A percentile compares a stretch with the other conserved stretches of the same genome.
These are phyloP conservation scores for Jacaranda copaia DNA, from an alignment of 257 asterid species.

Conservation along the genomic window DNA sequence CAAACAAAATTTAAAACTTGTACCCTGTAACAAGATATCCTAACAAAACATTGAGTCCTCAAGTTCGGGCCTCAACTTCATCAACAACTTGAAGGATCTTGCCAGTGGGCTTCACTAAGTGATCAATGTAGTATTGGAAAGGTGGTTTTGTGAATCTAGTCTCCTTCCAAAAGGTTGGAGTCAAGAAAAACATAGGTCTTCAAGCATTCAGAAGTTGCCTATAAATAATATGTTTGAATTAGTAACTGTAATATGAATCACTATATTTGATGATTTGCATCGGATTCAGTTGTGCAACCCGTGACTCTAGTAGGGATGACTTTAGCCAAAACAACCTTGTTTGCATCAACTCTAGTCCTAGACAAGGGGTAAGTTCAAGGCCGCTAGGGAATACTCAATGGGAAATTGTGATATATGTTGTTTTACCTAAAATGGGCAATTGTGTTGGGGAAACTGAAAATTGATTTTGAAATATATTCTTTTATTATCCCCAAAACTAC, in stretches of 20 bases:
- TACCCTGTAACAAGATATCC: conserved; percentile 2
- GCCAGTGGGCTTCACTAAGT: conserved; percentile 56
- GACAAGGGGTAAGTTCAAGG: too few relatives aligned
- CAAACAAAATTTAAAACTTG: conserved; percentile 23
- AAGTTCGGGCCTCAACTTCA: conserved; percentile 40
- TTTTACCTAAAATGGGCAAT: too few relatives aligned
- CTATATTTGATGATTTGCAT: neutral
- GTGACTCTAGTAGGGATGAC: too few relatives aligned
- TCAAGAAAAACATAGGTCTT: conserved; percentile 77
- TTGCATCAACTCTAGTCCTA: too few relatives aligned
- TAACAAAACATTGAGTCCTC: conserved; percentile 8
- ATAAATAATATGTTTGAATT: conserved; percentile 16
- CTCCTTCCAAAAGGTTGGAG: conserved; percentile 82
- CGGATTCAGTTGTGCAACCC: too few relatives aligned
- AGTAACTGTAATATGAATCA: neutral
- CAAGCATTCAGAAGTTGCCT: conserved; percentile 79
- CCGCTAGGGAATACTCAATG: too few relatives aligned
- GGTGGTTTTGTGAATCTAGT: conserved; percentile 63
- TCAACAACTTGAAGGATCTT: conserved; percentile 49
- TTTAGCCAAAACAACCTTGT: too few relatives aligned
- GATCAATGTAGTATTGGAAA: conserved; percentile 62
- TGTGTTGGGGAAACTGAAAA: too few relatives aligned
- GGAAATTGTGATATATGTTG: too few relatives aligned
- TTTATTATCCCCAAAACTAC: too few relatives aligned
- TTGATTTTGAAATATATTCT: too few relatives aligned